Base-by-base conservation (phyloP, 176 grass and related monocot genomes). In the Oryza coarctata region DNA sequence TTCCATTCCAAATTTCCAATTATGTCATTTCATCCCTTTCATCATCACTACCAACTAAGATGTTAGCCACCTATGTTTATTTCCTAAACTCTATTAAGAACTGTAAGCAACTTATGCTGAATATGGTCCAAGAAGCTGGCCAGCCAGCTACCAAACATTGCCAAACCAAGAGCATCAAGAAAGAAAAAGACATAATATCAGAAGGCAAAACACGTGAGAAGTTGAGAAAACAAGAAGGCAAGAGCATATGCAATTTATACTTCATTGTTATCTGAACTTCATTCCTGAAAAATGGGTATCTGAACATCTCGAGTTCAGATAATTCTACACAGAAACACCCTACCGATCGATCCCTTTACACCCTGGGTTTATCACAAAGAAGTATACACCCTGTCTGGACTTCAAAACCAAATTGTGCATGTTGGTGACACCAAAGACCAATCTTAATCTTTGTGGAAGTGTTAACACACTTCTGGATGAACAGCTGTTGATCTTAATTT, bases 291-390 rank as follows among this genome's bases (percentile, higher is more conserved):
- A 55, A 20, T 22, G 15, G 20, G 50, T 9, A 55, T 55, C 50
- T 55, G 50, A 55, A 55, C 50, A 44, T 36, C 13, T 41, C 25
- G 2, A 18, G 2, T 22, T n/a, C 7, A 75, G 62, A 75, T 76
- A 25, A 31, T 39, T 75, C 12, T 14, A 50, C 43, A 75, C 62
- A 3, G 3, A 64, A 45, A 33, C 41, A 75, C 71, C 30, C 17
- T 29, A 39, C 71, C 41, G 17, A 70, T 40, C 15, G 23, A 70
- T 40, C 15, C 75, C 73, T 82, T 81, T 83, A 81, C 80, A 78
- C 23, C 73, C 52, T 66, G 71, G 20, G n/a, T 22, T 17, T 14
- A 66, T 49, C 9, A 63, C 49, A 83, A 29, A 43, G 17, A 40
- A 22, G 3, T 0, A 18, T 33, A 73, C 64, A 74, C 4, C 29